Percentiles rank a stretch among this genome's conserved stretches.
Conservation (phyloP, 257 asterid genomes). For the Avicennia marina region DNA sequence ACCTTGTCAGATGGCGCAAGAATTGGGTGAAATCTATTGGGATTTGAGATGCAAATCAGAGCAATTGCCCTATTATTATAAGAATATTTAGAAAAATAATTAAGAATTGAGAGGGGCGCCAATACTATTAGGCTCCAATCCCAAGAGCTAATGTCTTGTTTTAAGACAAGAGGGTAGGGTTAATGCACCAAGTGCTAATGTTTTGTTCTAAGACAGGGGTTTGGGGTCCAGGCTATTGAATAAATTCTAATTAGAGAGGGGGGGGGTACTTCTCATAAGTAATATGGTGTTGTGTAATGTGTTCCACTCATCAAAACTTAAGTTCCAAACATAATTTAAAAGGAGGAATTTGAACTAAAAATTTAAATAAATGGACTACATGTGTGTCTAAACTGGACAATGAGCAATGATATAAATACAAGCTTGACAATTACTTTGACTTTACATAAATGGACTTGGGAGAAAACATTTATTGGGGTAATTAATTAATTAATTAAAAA, state of each 20-base stretch:
- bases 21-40: too few species aligned
- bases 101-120: conserved; percentile 25
- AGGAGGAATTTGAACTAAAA: too few species aligned
- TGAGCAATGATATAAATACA: not conserved
- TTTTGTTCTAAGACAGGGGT: not conserved
- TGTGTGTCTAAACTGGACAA: not conserved
- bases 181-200: too few species aligned
- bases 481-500: not conserved
- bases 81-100: conserved; percentile 17
- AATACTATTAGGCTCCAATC: conserved; percentile 28
- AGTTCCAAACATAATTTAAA: too few species aligned
- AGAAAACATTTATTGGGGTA: conserved; percentile 6
- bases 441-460: not conserved
- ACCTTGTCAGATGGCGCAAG: too few species aligned
- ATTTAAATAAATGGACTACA: not conserved
- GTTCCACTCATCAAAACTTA: too few species aligned
- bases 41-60: too few species aligned
- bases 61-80: conserved; percentile 16
- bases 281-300: too few species aligned
- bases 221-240: not conserved
- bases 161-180: not conserved
- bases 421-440: conserved; percentile 6
- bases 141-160: conserved; percentile 17
- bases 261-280: too few species aligned
- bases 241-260: too few species aligned